A percentile compares a stretch with the other conserved stretches of the same genome.
Evolutionary conservation across 192 early-diverging fungal genomes (phyloP).

Genomic region (Entomortierella chlamydospora): DNA sequence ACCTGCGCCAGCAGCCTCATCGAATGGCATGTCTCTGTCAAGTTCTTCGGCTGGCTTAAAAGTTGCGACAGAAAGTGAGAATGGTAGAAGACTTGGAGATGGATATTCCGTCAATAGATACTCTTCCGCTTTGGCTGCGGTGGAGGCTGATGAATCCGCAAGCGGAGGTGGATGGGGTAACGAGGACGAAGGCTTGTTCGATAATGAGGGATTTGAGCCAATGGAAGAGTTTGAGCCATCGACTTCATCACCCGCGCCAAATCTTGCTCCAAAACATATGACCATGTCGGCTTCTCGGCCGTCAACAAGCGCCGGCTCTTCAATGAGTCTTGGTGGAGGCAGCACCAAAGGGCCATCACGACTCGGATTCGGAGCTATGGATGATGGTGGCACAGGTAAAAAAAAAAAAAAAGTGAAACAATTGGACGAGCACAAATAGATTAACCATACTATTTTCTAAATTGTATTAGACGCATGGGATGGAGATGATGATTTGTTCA

Average conservation of each 20-base stretch:
- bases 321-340: slow-evolving; percentile 35
- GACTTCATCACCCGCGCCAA: slow-evolving; percentile 21
- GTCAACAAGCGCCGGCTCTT: slow-evolving; percentile 30
- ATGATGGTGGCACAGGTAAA: slow-evolving; percentile 23
- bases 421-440: too few relatives aligned
- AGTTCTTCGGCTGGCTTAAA: slow-evolving; percentile 24
- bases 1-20: slow-evolving; percentile 16
- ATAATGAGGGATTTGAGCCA: slow-evolving; percentile 39
- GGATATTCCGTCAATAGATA: slow-evolving; percentile 42
- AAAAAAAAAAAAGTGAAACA: neutral
- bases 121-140: slow-evolving; percentile 46
- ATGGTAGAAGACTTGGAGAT: slow-evolving; percentile 9
- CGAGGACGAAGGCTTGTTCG: slow-evolving; percentile 58
- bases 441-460: too few relatives aligned
- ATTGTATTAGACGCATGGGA: slow-evolving; percentile 57
- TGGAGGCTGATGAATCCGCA: slow-evolving; percentile 33
- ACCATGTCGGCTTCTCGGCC: neutral
- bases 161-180: slow-evolving; percentile 43
- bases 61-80: slow-evolving; percentile 17
- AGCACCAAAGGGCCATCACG: slow-evolving; percentile 3
- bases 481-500: slow-evolving; percentile 51
- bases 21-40: slow-evolving; percentile 28
- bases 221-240: slow-evolving; percentile 33
- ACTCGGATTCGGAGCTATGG: slow-evolving; percentile 46
- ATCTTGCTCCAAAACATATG: slow-evolving; percentile 21